A percentile compares a stretch with the other conserved stretches of the same genome.
Evolutionary conservation across 371 early-diverging fungal species (phyloP).

Genomic region (Saksenaea vasiformis): DNA sequence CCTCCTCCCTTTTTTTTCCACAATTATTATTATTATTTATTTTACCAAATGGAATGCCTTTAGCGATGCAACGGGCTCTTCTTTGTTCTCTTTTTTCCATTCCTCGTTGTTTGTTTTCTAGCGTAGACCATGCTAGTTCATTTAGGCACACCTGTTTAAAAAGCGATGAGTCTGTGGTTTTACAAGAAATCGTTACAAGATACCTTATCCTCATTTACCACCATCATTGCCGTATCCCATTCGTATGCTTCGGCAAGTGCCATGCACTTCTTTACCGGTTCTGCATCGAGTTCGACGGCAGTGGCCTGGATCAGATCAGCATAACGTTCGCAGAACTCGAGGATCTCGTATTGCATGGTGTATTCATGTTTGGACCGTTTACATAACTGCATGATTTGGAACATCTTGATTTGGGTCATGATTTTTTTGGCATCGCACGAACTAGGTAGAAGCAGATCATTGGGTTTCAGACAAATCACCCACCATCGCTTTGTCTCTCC

Average conservation of each 20-base stretch:
- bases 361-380: conserved; percentile 54
- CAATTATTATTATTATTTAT: neutral
- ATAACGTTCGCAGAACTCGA: conserved; percentile 71
- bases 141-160: conserved; percentile 57
- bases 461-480: conserved; percentile 77
- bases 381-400: conserved; percentile 53
- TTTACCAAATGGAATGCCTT: conserved; percentile 26
- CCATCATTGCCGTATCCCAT: conserved; percentile 9
- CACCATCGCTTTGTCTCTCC: conserved; percentile 84
- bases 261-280: conserved; percentile 45
- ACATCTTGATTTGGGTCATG: conserved; percentile 51
- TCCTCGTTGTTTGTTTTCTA: conserved; percentile 59
- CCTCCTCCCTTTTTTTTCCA: neutral
- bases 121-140: conserved; percentile 64
- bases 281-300: conserved; percentile 35
- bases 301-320: conserved; percentile 41
- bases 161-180: neutral
- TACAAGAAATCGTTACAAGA: neutral
- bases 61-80: conserved; percentile 15
- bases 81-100: conserved; percentile 33
- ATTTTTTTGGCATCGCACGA: conserved; percentile 55
- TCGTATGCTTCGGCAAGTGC: conserved; percentile 26
- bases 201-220: conserved; percentile 14
- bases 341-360: conserved; percentile 51
- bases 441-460: conserved; percentile 60